Evolutionary conservation across 305 asterid species (phyloP), one percentile per base, ranked within the genome.

Genomic region (Fraxinus xanthoxyloides): DNA sequence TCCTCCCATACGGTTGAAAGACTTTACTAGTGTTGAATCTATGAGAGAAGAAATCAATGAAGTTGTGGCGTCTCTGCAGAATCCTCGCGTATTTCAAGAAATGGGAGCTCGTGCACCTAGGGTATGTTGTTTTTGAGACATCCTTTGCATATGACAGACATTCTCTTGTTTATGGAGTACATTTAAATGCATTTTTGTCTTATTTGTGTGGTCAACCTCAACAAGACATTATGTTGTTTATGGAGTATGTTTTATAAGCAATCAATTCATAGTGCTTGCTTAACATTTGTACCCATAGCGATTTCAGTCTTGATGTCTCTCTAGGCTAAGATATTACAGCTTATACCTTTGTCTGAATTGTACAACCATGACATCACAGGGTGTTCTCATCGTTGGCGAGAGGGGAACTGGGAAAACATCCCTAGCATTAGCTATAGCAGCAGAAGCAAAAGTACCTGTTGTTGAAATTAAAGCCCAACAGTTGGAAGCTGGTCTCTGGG

Each of bases 41-140:
- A 93, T 96, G 96, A 90, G 85, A 83, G 99, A 96, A 87, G 99
- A 96, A 90, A 96, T 96, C 72, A 93, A 91, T 84, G 99, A 96
- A 89, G 98, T 96, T 54, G 98, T 96, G 86, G 95, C 98, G 32
- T 96, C 95, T 87, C 92, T 96, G 65, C 98, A 82, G 89, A 96
- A 96, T 86, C 99, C 98, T 59, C 86, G 87, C 38, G 98, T 97
- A 83, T 94, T 93, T 86, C 93, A 93, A 89, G 98, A 94, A 84
- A 94, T 94, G 98, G 99, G 99, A 88, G 99, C 99, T 87, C 96
- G 98, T 88, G 98, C 99, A 81, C 99, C 99, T 26, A 92, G 97
- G 97, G 99, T 96, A 92, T 89, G 94, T 77, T 76, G 54, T 61
- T 84, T 79, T 69, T 82, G 54, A 38, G 28, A 56, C 65, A 56